These are phyloP conservation scores for Medicago arabica DNA, from an alignment of 306 rosid species.

Conservation along the genomic window DNA sequence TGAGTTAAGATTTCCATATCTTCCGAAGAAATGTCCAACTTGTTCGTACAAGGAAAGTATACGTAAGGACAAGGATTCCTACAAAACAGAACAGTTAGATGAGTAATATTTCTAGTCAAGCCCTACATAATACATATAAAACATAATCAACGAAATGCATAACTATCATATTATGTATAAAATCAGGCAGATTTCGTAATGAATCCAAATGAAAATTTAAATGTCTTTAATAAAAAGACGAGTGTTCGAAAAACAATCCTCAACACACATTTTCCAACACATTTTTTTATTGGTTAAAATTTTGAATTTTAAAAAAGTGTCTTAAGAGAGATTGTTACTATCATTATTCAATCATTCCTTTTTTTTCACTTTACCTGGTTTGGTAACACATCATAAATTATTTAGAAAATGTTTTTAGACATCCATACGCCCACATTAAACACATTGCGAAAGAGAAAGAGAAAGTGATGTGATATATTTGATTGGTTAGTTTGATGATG, in stretches of 20 bases:
- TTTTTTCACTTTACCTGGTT: neutral
- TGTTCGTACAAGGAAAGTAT: conserved; percentile 49
- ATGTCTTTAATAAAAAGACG: too few species aligned
- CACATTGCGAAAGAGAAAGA: too few species aligned
- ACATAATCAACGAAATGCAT: neutral
- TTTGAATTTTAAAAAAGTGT: too few species aligned
- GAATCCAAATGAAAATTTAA: neutral
- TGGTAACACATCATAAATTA: neutral
- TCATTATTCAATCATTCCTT: too few species aligned
- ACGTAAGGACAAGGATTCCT: conserved; percentile 53
- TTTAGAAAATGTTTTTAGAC: too few species aligned
- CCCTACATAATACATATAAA: conserved; percentile 5
- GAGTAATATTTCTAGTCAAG: conserved; percentile 25
- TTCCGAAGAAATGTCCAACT: neutral
- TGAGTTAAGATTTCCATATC: conserved; percentile 8
- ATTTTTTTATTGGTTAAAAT: too few species aligned
- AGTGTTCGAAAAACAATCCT: too few species aligned
- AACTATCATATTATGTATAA: neutral
- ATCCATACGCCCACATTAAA: too few species aligned
- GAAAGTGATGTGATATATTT: too few species aligned
- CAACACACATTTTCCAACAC: too few species aligned
- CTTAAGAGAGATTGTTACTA: too few species aligned
- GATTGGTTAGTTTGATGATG: too few species aligned
- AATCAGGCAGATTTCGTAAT: neutral
- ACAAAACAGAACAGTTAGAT: conserved; percentile 24